A percentile compares a stretch with the other conserved stretches of the same genome.
Conservation (phyloP, 139 green algal species). For the Chlamydomonas asymmetrica region DNA sequence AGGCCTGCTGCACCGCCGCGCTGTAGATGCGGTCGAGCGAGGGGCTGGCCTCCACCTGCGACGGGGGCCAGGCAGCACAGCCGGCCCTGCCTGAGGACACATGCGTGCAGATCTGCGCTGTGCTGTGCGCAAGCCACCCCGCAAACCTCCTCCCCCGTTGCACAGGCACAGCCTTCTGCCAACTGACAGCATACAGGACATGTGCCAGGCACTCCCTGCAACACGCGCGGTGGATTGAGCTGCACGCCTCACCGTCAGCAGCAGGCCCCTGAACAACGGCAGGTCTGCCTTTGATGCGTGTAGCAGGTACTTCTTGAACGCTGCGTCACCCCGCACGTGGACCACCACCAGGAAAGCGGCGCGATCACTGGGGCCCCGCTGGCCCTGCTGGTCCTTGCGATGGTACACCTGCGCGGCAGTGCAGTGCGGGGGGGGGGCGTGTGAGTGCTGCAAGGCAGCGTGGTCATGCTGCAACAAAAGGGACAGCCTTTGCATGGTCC, state of each 20-base stretch:
- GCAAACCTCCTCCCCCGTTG: not conserved
- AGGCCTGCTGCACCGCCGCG: slow-evolving; percentile 56
- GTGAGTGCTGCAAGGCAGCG: not conserved
- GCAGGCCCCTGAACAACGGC: slow-evolving; percentile 51
- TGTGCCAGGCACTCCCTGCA: not conserved
- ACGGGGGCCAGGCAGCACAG: not conserved
- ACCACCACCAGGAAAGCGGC: slow-evolving; percentile 43
- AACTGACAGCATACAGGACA: not conserved
- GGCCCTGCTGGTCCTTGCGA: not conserved
- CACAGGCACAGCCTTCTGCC: not conserved
- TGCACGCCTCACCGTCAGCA: slow-evolving; percentile 40
- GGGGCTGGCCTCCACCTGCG: slow-evolving; percentile 27
- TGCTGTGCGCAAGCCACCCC: not conserved
- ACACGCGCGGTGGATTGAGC: not conserved
- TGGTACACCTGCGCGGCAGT: not conserved
- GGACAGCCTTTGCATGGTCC: not conserved
- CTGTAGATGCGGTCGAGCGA: slow-evolving; percentile 9
- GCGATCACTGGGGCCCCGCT: not conserved
- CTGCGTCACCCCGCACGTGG: slow-evolving; percentile 48
- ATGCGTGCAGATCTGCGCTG: not conserved
- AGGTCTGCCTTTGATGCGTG: slow-evolving; percentile 25
- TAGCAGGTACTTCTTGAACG: slow-evolving; percentile 58
- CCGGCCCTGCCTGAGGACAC: not conserved
- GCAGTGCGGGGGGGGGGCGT: not conserved
- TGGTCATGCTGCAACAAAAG: not conserved